Evolutionary conservation across 2,329 filamentous ascomycete species (phyloP), one percentile per base, ranked within the genome.

Genomic region (Talaromyces islandicus): DNA sequence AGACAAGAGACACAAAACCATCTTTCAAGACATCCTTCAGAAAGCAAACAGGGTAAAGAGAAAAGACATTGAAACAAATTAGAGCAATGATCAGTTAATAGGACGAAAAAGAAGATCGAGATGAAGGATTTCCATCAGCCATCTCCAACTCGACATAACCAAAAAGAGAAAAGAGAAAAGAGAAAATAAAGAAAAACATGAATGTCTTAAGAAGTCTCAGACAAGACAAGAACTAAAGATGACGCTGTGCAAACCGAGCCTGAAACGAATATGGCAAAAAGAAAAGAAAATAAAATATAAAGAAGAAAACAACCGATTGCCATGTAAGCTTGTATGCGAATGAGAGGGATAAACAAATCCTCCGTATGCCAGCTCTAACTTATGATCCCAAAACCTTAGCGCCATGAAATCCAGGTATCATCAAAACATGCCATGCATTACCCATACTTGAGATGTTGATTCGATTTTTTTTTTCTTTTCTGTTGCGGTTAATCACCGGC

Each of bases 351-450:
- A 69, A 68, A 70, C 65, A 67, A 71, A 68, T 41, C 70, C 70
- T 70, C 74, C 72, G 68, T 71, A 74, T 74, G 73, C 73, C 75
- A 50, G 68, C 70, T 75, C 68, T 73, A 74, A 69, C 68, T 65
- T 70, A 67, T 73, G 74, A 71, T 69, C 67, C 60, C 70, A 66
- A 64, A 68, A 70, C 70, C 69, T 66, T 72, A 74, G 70, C 75
- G 74, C 74, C 74, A 70, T 68, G 70, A 71, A 73, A 67, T 70
- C 71, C 69, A 72, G 66, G 70, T 69, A 66, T 74, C 72, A 71
- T 73, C 57, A 67, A 76, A 75, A 74, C 74, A 75, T 76, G 72
- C 69, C 73, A 71, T 72, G 72, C 73, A 73, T 76, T 69, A 75
- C 68, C 54, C 48, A 64, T 58, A 43, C 59, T 53, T 62, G 56